Conservation (phyloP, 495 filamentous ascomycete genomes). For the Hypomontagnella submonticulosa region DNA sequence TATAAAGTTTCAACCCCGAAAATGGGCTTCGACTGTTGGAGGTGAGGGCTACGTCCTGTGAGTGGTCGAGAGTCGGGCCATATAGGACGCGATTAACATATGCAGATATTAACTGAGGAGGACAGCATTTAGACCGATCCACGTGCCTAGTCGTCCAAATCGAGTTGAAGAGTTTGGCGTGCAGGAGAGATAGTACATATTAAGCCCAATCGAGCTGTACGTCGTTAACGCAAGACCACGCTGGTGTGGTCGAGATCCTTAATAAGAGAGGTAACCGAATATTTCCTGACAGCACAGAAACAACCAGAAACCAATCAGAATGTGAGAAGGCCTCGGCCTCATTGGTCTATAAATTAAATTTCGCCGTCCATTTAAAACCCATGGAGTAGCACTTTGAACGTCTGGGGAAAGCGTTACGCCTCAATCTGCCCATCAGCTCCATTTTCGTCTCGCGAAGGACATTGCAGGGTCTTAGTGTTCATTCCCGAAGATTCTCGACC, state of each 20-base stretch:
- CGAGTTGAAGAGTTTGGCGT: slow-evolving; percentile 25
- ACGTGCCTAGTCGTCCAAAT: slow-evolving; percentile 39
- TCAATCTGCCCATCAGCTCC: slow-evolving; percentile 37
- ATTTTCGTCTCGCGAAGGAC: slow-evolving; percentile 25
- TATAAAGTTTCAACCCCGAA: slow-evolving; percentile 32
- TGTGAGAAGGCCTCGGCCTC: slow-evolving; percentile 29
- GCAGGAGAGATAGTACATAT: slow-evolving; percentile 27
- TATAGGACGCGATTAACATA: slow-evolving; percentile 23
- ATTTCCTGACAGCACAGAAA: slow-evolving; percentile 29
- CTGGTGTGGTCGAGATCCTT: slow-evolving; percentile 27
- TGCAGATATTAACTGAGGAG: slow-evolving; percentile 42
- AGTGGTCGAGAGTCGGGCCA: slow-evolving; percentile 29
- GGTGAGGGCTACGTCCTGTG: slow-evolving; percentile 24
- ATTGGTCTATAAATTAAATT: slow-evolving; percentile 45
- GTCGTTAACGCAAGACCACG: slow-evolving; percentile 22
- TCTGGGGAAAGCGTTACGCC: slow-evolving; percentile 34
- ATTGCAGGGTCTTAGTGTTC: slow-evolving; percentile 23
- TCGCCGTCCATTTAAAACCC: slow-evolving; percentile 37
- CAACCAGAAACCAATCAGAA: slow-evolving; percentile 32
- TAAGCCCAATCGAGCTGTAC: slow-evolving; percentile 27
- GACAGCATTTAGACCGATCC: slow-evolving; percentile 24
- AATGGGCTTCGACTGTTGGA: slow-evolving; percentile 26
- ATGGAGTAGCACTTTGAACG: slow-evolving; percentile 24
- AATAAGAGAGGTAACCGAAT: slow-evolving; percentile 34
- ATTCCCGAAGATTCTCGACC: slow-evolving; percentile 40